These are phyloP conservation scores for Butyriboletus appendiculatus DNA, from an alignment of 1,284 basidiomycete genomes.

Conservation along the genomic window DNA sequence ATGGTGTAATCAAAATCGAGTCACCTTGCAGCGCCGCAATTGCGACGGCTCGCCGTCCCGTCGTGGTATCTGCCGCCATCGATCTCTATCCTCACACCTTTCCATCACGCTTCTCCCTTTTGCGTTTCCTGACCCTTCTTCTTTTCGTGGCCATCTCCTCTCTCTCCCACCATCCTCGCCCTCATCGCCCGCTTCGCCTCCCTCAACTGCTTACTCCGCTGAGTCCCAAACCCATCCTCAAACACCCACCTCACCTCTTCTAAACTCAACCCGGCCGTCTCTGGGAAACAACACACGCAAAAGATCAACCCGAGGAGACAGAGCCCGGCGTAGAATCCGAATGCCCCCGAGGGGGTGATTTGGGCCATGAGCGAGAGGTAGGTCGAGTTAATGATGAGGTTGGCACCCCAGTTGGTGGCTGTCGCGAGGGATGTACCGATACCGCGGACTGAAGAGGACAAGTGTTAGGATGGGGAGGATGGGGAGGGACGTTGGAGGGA, in stretches of 20 bases:
- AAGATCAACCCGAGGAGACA: conserved; percentile 74
- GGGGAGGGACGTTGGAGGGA: neutral
- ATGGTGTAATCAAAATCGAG: neutral
- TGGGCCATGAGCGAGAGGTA: conserved; percentile 77
- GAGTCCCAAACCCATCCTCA: conserved; percentile 57
- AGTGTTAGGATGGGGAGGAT: neutral
- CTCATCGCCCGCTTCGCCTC: conserved; percentile 21
- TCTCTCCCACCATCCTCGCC: neutral
- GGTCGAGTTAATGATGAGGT: conserved; percentile 77
- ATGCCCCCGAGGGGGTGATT: conserved; percentile 79
- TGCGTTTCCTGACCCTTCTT: neutral
- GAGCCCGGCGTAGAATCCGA: conserved; percentile 78
- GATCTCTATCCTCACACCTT: neutral
- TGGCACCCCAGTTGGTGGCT: conserved; percentile 80
- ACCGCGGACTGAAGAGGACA: conserved; percentile 59
- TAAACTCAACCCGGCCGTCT: conserved; percentile 74
- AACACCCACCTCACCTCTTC: conserved; percentile 74
- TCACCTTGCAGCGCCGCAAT: neutral
- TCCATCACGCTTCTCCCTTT: neutral
- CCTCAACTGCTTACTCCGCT: conserved; percentile 45
- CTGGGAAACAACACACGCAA: conserved; percentile 71
- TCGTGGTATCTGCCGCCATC: neutral
- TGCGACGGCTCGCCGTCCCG: neutral
- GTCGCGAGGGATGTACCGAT: conserved; percentile 82
- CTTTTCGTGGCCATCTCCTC: neutral